Evolutionary conservation across 2,329 filamentous ascomycete genomes (phyloP).

Genomic region (Pyricularia grisea): DNA sequence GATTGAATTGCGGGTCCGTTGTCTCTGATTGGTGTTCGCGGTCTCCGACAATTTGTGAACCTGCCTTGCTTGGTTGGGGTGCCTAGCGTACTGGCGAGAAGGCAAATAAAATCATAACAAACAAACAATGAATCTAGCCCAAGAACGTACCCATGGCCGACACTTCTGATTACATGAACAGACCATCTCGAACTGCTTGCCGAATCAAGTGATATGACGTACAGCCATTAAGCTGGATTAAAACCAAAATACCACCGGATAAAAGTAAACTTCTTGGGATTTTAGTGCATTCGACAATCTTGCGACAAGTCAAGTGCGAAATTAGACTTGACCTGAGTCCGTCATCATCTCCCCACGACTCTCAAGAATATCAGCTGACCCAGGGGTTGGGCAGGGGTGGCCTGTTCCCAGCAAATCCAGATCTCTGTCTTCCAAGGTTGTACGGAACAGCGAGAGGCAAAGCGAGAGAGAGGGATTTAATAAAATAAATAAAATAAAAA

Average conservation of each 20-base stretch:
- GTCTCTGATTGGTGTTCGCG: neutral
- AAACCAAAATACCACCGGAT: neutral
- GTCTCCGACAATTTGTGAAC: neutral
- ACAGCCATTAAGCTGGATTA: neutral
- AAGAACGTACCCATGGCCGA: neutral
- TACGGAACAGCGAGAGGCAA: too few relatives aligned
- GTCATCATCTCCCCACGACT: neutral
- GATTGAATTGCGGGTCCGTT: neutral
- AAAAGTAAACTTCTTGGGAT: neutral
- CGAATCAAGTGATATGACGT: neutral
- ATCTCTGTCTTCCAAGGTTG: neutral
- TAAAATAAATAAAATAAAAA: neutral
- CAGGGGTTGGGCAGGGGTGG: neutral
- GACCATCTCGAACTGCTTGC: neutral
- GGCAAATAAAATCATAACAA: neutral
- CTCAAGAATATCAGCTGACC: neutral
- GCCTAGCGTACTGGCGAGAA: neutral
- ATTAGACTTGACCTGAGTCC: neutral
- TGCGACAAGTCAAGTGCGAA: neutral
- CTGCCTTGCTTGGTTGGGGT: neutral
- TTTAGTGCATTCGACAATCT: neutral
- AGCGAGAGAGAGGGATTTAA: too few relatives aligned
- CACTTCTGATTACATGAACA: neutral
- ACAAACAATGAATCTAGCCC: neutral
- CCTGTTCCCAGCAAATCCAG: neutral